Evolutionary conservation across 768 basidiomycete genomes (phyloP), one percentile per base, ranked within the genome.

Genomic region (Agaricus subrufescens): DNA sequence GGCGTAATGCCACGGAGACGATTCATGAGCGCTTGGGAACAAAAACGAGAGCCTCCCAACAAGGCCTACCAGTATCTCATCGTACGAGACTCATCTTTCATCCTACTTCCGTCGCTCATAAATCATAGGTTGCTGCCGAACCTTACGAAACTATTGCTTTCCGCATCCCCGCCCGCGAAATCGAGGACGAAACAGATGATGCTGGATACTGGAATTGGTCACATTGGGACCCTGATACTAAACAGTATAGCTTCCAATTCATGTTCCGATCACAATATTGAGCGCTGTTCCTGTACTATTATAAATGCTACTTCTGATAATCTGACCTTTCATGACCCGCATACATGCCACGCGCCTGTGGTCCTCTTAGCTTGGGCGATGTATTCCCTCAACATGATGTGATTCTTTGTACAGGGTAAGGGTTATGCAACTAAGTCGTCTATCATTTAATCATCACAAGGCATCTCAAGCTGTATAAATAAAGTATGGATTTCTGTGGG

Each of bases 81-180:
- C 58, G 96, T 98, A 65, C 65, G 94, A 83, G 14, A 19, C 50
- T 25, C 10, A 31, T 39, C 27, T 56, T 26, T 57, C 11, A 12
- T 46, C 40, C 15, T 10, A 38, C 43, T 14, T 14, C 6, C 30
- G 11, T 23, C 52, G 49, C 75, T 61, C 68, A 78, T 42, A 1
- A 29, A 55, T 57, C 58, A 1, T 56, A 98, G 96, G 92, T 98
- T 58, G 97, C 96, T 15, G 94, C 97, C n/a, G 97, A 98, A 65
- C 95, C 96, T 4, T 99, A 98, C 67, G 97, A 99, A 73, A 98
- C 95, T 3, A 94, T 99, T 62, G 93, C 94, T n/a, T 98, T 98
- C 79, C 91, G 95, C 15, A 94, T 99, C 65, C 97, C 96, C 46
- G 91, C 97, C 26, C 85, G 92, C 50, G 95, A 98, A 72, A 95